Percentiles rank a stretch among this genome's conserved stretches.
phyloP scores from a whole-genome alignment of 371 early-diverging fungal species.

The Mucor sp. region DNA sequence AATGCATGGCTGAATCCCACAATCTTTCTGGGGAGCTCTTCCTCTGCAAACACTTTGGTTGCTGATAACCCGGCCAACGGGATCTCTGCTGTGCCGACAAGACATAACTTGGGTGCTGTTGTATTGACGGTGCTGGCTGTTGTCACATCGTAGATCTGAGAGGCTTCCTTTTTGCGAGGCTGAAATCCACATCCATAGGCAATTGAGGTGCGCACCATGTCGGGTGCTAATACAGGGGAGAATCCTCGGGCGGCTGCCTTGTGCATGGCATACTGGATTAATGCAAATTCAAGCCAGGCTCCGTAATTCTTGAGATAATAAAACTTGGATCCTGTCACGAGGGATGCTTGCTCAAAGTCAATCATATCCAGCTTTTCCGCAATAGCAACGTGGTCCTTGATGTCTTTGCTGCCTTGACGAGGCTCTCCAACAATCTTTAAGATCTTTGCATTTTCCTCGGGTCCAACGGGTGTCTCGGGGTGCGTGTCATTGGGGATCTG shows the following conservation, averaged over 20 bases:
- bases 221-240: constrained; percentile 83
- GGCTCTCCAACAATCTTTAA: constrained; percentile 51
- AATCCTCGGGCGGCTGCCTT: constrained; percentile 74
- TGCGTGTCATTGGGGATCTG: constrained; percentile 77
- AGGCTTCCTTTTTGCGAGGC: constrained; percentile 75
- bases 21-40: constrained; percentile 65
- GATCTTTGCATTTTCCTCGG: constrained; percentile 58
- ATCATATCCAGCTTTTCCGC: constrained; percentile 65
- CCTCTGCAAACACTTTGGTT: constrained; percentile 55
- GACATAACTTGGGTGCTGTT: constrained; percentile 56
- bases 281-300: constrained; percentile 84
- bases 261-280: constrained; percentile 85
- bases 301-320: constrained; percentile 86
- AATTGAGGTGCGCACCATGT: constrained; percentile 79
- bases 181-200: constrained; percentile 91
- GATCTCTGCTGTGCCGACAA: constrained; percentile 93
- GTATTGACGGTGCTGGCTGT: constrained; percentile 44
- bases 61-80: constrained; percentile 87
- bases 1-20: constrained; percentile 88
- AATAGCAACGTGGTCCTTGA: constrained; percentile 68
- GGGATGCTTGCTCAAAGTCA: constrained; percentile 83
- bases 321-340: constrained; percentile 83
- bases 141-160: constrained; percentile 84
- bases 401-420: constrained; percentile 24
- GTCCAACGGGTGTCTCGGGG: constrained; percentile 65